Evolutionary conservation across 352 stramenopile genomes (phyloP), one percentile per base, ranked within the genome.

Genomic region (Discostella stelligera): DNA sequence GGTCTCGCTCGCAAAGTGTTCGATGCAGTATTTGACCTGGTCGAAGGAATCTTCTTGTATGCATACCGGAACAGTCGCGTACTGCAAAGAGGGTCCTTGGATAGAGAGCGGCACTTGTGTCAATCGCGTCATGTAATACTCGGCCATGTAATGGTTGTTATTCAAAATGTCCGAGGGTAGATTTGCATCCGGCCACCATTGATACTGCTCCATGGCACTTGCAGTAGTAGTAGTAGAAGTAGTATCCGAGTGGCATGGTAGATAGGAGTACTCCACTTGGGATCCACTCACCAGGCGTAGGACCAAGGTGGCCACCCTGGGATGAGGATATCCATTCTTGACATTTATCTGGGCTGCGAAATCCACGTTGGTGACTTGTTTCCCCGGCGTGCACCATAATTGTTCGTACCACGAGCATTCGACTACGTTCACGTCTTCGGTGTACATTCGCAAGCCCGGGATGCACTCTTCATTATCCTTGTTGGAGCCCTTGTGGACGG

Each of bases 291-390:
- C 60, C 39, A 53, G 25, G 3, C 54, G 49, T 14, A 80, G 27
- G 2, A 59, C 44, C 4, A 80, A 37, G 7, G 72, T 74, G 25
- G 48, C 18, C 37, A 80, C 70, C 48, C 74, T 80, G 14, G 72
- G 72, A 74, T 80, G 72, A 16, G 49, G 50, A 49, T 74, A 80
- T 58, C 71, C 71, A 16, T 70, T n/a, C 9, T 48, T 27, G 3
- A 65, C 20, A 60, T 74, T 74, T 3, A 74, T 66, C 18, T 80
- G 56, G 49, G 72, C 62, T 7, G 72, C 72, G 32, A 80, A 80
- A 27, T 80, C 72, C 2, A 65, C 50, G 39, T 80, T 80, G 21
- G 62, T 73, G n/a, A 64, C 39, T 14, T 49, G 37, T 32, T 44
- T 58, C 16, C 60, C 69, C 16, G 59, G 18, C 7, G 32, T 62